Conservation (phyloP, 1,284 basidiomycete genomes). For the Apiotrichum gracile region DNA sequence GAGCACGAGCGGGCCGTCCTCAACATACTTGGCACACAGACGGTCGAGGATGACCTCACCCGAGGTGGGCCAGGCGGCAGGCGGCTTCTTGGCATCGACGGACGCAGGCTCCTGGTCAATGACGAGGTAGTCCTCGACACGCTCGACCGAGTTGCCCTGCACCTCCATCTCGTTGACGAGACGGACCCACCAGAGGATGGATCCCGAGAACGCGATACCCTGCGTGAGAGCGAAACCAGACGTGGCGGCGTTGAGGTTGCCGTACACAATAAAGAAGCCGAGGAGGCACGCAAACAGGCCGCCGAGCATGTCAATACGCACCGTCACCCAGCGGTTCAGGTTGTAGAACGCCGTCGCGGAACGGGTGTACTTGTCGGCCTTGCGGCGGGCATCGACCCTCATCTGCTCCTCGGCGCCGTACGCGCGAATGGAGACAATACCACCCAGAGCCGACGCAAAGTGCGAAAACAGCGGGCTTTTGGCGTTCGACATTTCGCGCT, state of each 20-base stretch:
- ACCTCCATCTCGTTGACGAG: conserved; percentile 49
- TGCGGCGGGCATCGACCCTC: conserved; percentile 32
- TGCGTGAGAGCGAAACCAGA: conserved; percentile 47
- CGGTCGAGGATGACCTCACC: conserved; percentile 61
- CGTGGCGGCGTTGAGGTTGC: conserved; percentile 34
- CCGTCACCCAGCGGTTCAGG: conserved; percentile 45
- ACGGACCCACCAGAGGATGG: conserved; percentile 40
- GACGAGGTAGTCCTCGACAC: conserved; percentile 63
- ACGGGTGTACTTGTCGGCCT: conserved; percentile 46
- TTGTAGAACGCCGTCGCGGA: conserved; percentile 43
- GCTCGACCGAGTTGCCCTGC: conserved; percentile 55
- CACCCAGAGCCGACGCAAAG: conserved; percentile 62
- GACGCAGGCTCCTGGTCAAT: conserved; percentile 65
- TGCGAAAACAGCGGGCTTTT: conserved; percentile 61
- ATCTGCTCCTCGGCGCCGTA: conserved; percentile 44
- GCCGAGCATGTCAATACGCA: conserved; percentile 46
- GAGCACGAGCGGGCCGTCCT: conserved; percentile 52
- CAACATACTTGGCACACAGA: conserved; percentile 44
- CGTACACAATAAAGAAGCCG: conserved; percentile 43
- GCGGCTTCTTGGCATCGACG: conserved; percentile 54
- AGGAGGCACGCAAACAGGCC: conserved; percentile 40
- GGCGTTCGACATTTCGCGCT: conserved; percentile 63
- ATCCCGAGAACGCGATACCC: conserved; percentile 41
- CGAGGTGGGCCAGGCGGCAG: conserved; percentile 71
- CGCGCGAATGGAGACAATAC: conserved; percentile 53